A percentile compares a stretch with the other conserved stretches of the same genome.
Evolutionary conservation across 176 grass and related monocot genomes (phyloP).

Genomic region (Phoenix roebelenii): DNA sequence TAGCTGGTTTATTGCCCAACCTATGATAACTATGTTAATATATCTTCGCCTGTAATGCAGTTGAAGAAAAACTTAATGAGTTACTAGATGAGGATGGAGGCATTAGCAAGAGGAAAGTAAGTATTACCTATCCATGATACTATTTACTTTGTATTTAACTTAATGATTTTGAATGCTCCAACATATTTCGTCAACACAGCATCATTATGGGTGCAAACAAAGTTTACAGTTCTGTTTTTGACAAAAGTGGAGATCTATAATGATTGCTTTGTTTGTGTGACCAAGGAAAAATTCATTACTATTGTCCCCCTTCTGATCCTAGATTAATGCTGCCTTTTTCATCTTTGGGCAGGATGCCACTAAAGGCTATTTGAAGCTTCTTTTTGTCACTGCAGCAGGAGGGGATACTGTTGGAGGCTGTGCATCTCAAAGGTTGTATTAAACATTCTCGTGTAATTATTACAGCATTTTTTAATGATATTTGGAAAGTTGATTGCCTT

Average conservation of each 20-base stretch:
- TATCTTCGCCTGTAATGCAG: conserved; percentile 23
- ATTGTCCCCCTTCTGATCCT: too few relatives aligned
- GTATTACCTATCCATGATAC: conserved; percentile 4
- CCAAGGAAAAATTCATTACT: too few relatives aligned
- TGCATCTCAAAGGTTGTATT: conserved; percentile 61
- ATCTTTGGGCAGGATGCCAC: conserved; percentile 55
- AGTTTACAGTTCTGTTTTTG: too few relatives aligned
- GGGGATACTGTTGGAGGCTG: conserved; percentile 45
- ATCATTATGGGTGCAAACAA: too few relatives aligned
- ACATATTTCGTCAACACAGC: too few relatives aligned
- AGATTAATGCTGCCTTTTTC: background rate
- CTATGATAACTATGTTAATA: conserved; percentile 8
- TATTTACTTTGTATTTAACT: too few relatives aligned
- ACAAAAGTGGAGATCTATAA: too few relatives aligned
- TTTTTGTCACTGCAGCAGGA: conserved; percentile 54
- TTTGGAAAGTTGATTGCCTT: conserved; percentile 7
- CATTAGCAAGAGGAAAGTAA: conserved; percentile 83
- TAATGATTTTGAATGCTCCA: too few relatives aligned
- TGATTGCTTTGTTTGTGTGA: too few relatives aligned
- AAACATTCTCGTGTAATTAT: background rate
- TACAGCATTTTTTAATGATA: background rate
- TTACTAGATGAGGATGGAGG: conserved; percentile 73
- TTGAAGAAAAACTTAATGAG: conserved; percentile 69
- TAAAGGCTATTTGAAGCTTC: conserved; percentile 86
- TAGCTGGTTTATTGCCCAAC: conserved; percentile 1